These are phyloP conservation scores for Phytophthora sojae DNA, from an alignment of 352 stramenopile species.

Conservation along the genomic window DNA sequence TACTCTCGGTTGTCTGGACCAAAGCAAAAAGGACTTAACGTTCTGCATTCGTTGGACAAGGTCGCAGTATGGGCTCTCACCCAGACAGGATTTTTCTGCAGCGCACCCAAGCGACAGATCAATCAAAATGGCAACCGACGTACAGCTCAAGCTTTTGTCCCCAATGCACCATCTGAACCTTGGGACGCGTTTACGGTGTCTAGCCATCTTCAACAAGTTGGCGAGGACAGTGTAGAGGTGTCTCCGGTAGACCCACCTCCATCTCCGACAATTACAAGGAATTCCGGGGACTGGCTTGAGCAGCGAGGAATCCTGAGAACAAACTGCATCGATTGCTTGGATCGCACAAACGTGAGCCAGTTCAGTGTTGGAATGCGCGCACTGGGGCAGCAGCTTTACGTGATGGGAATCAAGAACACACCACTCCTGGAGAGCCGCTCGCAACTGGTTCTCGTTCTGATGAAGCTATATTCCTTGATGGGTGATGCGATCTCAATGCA, in stretches of 20 bases:
- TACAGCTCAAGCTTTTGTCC: slow-evolving; percentile 56
- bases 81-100: slow-evolving; percentile 99
- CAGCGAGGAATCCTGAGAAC: slow-evolving; percentile 98
- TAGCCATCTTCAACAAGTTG: slow-evolving; percentile 24
- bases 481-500: slow-evolving; percentile 99
- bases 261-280: slow-evolving; percentile 77
- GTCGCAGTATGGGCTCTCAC: slow-evolving; percentile 96
- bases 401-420: slow-evolving; percentile 96
- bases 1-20: slow-evolving; percentile 90
- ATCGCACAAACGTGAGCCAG: slow-evolving; percentile 89
- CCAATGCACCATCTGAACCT: slow-evolving; percentile 25
- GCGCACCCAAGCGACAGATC: slow-evolving; percentile 83
- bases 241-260: slow-evolving; percentile 26
- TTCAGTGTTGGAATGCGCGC: slow-evolving; percentile 91
- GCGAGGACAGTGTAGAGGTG: slow-evolving; percentile 26
- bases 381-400: slow-evolving; percentile 96
- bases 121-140: slow-evolving; percentile 66
- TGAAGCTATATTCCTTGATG: slow-evolving; percentile 98
- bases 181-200: slow-evolving; percentile 34
- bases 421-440: slow-evolving; percentile 86
- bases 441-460: slow-evolving; percentile 96
- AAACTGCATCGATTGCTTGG: slow-evolving; percentile 98
- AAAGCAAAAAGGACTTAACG: slow-evolving; percentile 96
- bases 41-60: slow-evolving; percentile 94
- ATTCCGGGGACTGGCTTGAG: slow-evolving; percentile 93